Evolutionary conservation across 1,139 yeast species (phyloP).

Genomic region (Geotrichum europaeum): DNA sequence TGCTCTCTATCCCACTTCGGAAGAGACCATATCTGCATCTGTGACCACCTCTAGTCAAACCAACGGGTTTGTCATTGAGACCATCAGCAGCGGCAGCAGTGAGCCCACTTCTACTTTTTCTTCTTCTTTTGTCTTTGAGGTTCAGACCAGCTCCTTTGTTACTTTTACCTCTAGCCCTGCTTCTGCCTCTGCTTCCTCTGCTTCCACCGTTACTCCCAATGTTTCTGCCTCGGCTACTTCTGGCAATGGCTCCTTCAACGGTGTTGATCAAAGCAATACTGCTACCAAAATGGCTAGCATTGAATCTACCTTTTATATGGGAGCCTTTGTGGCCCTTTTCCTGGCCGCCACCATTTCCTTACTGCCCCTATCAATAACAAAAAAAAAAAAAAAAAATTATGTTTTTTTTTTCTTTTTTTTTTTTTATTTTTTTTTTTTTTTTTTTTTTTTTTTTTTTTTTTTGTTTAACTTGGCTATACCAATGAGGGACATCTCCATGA

Average conservation of each 20-base stretch:
- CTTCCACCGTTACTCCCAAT: neutral
- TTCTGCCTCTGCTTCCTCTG: neutral
- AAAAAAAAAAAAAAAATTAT: too few species aligned
- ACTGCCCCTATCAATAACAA: too few species aligned
- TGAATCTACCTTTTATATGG: neutral
- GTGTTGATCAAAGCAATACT: neutral
- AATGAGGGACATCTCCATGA: too few species aligned
- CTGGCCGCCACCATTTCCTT: neutral
- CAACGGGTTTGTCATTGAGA: neutral
- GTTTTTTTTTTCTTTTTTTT: too few species aligned
- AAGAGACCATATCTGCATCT: neutral
- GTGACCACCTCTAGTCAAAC: neutral
- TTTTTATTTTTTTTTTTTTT: too few species aligned
- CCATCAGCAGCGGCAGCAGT: neutral
- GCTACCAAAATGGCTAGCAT: neutral
- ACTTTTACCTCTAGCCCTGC: neutral
- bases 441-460: too few species aligned
- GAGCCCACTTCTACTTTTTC: neutral
- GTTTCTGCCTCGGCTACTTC: neutral
- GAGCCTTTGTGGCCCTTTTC: neutral
- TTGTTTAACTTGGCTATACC: too few species aligned
- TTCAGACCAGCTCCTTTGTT: neutral
- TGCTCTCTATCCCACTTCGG: neutral
- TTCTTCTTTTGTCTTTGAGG: conserved; percentile 1
- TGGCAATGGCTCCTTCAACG: neutral